phyloP scores from a whole-genome alignment of 2,329 filamentous ascomycete genomes.

The Ophiostoma sp. region DNA sequence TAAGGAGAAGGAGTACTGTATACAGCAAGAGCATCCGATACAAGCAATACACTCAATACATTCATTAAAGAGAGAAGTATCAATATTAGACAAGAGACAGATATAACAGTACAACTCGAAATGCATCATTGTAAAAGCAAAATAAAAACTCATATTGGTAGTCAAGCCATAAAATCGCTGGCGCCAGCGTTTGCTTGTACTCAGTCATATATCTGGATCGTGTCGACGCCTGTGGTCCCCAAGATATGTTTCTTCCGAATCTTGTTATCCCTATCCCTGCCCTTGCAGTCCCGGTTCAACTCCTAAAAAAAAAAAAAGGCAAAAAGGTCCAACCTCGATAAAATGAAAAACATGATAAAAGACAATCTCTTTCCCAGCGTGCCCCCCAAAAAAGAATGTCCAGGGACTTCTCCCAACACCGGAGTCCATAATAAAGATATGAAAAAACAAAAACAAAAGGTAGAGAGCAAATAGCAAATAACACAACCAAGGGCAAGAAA shows the following conservation, averaged over 20 bases:
- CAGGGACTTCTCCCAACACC: constrained; percentile 6
- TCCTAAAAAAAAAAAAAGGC: constrained; percentile 19
- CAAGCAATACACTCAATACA: background rate
- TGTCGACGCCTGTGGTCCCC: constrained; percentile 9
- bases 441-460: background rate
- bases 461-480: background rate
- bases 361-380: background rate
- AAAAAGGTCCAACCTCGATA: constrained; percentile 14
- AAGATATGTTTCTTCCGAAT: constrained; percentile 11
- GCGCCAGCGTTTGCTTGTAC: constrained; percentile 17
- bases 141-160: constrained; percentile 16
- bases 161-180: constrained; percentile 18
- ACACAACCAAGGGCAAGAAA: background rate
- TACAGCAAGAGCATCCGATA: background rate
- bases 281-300: constrained; percentile 18
- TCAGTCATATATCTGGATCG: constrained; percentile 24
- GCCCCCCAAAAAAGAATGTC: background rate
- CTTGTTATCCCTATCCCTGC: constrained; percentile 7
- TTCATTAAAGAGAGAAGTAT: too few species aligned
- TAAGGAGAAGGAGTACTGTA: background rate
- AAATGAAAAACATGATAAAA: background rate
- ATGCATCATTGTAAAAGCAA: background rate
- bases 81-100: too few species aligned
- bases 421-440: background rate
- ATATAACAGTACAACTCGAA: background rate